Evolutionary conservation across 2,329 filamentous ascomycete species (phyloP).

Genomic region (Acephala macrosclerotiorum): DNA sequence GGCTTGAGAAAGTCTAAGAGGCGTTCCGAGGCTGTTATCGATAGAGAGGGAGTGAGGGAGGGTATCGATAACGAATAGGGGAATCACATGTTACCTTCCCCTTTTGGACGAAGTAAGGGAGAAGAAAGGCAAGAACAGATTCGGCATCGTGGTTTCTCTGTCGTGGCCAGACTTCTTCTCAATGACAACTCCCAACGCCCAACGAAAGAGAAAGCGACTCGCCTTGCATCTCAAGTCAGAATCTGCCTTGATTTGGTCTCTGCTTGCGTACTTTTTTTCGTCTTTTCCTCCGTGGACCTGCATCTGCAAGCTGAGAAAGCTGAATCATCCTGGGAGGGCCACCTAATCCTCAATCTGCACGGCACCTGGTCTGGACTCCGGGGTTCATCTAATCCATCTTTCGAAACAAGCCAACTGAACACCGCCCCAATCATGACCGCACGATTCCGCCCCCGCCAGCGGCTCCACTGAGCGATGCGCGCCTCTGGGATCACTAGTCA

Average conservation of each 20-base stretch:
- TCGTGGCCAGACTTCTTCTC: neutral
- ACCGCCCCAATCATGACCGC: neutral
- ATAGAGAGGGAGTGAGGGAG: neutral
- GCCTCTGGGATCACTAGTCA: conserved; percentile 10
- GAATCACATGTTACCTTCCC: conserved; percentile 2
- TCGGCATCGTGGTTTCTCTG: neutral
- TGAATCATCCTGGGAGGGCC: neutral
- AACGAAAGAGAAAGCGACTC: neutral
- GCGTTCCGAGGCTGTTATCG: neutral
- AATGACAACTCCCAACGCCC: neutral
- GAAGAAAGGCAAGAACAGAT: neutral
- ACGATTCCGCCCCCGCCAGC: neutral
- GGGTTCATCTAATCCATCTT: neutral
- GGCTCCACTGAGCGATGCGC: conserved; percentile 8
- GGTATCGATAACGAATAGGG: neutral
- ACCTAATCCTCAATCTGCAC: neutral
- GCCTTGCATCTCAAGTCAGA: neutral
- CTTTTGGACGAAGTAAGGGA: neutral
- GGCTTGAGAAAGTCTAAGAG: neutral
- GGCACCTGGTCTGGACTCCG: neutral
- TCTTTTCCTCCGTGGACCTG: conserved; percentile 3
- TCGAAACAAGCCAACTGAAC: conserved; percentile 6
- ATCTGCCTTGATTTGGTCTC: neutral
- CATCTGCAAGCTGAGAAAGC: neutral
- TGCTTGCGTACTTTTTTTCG: neutral